A percentile compares a stretch with the other conserved stretches of the same genome.
Conservation (phyloP, 768 basidiomycete genomes). For the Leucogyrophana mollusca region DNA sequence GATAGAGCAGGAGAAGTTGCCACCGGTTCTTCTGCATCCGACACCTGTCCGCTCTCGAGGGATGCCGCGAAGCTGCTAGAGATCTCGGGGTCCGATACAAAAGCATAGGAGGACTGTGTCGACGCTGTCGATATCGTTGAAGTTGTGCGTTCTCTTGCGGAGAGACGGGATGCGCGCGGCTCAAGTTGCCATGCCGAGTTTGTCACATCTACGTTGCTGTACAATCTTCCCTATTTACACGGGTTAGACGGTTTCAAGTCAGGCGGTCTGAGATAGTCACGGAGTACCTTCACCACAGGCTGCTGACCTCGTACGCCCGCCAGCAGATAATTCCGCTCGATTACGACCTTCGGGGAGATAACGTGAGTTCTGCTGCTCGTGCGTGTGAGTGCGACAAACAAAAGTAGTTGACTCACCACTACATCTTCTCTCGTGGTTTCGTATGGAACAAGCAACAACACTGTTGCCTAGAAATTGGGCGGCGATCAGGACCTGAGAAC, state of each 20-base stretch:
- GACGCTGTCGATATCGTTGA: constrained; percentile 75
- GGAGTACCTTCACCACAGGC: constrained; percentile 68
- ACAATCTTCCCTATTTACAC: constrained; percentile 61
- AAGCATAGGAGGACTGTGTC: constrained; percentile 78
- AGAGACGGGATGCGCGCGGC: constrained; percentile 46
- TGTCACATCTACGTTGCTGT: constrained; percentile 62
- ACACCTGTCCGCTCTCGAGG: constrained; percentile 69
- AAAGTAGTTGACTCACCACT: constrained; percentile 42
- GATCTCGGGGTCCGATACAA: constrained; percentile 82
- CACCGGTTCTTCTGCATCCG: constrained; percentile 66
- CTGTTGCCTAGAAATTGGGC: constrained; percentile 56
- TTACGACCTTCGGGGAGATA: constrained; percentile 51
- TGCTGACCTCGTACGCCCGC: constrained; percentile 71
- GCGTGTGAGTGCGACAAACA: neutral
- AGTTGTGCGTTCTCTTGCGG: constrained; percentile 68
- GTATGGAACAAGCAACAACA: constrained; percentile 71
- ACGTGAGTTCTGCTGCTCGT: constrained; percentile 5
- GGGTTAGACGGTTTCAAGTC: neutral
- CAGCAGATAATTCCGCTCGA: constrained; percentile 69
- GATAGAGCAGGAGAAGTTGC: constrained; percentile 56
- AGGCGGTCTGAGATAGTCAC: constrained; percentile 1
- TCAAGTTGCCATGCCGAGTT: constrained; percentile 82
- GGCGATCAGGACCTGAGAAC: constrained; percentile 16
- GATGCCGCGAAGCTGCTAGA: constrained; percentile 85
- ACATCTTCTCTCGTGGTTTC: constrained; percentile 72